Evolutionary conservation across 2,329 filamentous ascomycete genomes (phyloP), one percentile per base, ranked within the genome.

Genomic region (Arthrinium puccinioides): DNA sequence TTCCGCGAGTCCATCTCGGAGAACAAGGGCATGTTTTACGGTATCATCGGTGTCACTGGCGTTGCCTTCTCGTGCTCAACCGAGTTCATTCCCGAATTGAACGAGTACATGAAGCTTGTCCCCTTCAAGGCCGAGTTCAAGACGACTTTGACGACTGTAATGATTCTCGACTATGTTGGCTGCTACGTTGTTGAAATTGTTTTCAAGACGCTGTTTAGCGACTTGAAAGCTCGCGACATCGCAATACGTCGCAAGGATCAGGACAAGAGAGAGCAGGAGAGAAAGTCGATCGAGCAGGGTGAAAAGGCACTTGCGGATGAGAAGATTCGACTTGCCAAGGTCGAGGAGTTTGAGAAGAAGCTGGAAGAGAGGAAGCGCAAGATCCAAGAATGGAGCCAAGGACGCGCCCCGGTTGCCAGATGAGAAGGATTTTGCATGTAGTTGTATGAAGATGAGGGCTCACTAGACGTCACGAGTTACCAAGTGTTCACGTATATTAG

Each of bases 21-120:
- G 67, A 98, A 98, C 71, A 84, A 81, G 61, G 88, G 87, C 59
- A 98, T 98, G 92, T 98, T 92, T 69, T 98, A 85, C 72, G 92
- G 92, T 42, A 87, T 98, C 39, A 69, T 98, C 27, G 84, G 84
- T 46, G 90, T 96, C 13, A 87, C 87, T 0, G 87, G 72, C 28
- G 85, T 98, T 21, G 90, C 92, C 6, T 97, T 98, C 62, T 82
- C 84, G 32, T 96, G 90, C 65, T 90, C 89, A 6, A 94, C 90
- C 2, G 92, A 98, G 61, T 87, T 98, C 53, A 73, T 97, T 33
- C 92, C 92, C 3, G 92, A 97, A 58, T 80, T 98, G 62, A 98
- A 97, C 64, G 76, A 90, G 63, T 82, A 87, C 62, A 82, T 98
- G 66, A 87, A 84, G 55, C 79, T 98, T 1, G 92, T 98, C 5